A percentile compares a stretch with the other conserved stretches of the same genome.
phyloP scores from a whole-genome alignment of 2,329 filamentous ascomycete species.

The Exophiala sideris region DNA sequence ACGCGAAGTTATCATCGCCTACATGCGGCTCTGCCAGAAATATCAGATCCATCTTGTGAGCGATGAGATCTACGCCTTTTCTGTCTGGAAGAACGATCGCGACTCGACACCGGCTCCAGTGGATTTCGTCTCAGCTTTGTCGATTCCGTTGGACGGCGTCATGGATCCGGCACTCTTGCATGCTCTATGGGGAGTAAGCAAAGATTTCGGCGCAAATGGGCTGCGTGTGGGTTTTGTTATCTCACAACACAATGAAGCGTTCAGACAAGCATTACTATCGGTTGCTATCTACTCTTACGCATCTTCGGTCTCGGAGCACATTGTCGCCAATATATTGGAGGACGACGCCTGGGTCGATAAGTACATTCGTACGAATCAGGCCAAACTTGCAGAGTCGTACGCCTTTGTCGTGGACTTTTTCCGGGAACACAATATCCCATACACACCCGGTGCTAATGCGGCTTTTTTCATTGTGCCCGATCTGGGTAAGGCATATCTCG shows the following conservation, averaged over 20 bases:
- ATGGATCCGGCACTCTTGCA: conserved; percentile 53
- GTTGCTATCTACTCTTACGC: conserved; percentile 48
- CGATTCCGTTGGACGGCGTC: conserved; percentile 42
- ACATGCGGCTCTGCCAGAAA: conserved; percentile 50
- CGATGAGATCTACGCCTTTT: conserved; percentile 60
- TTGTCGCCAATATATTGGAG: conserved; percentile 41
- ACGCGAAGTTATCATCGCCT: conserved; percentile 37
- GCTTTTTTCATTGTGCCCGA: conserved; percentile 58
- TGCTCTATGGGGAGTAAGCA: conserved; percentile 47
- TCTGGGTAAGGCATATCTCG: conserved; percentile 35
- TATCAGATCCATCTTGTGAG: conserved; percentile 53
- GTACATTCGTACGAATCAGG: conserved; percentile 46
- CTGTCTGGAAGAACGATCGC: conserved; percentile 45
- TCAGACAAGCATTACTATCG: conserved; percentile 40
- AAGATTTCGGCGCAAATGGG: conserved; percentile 58
- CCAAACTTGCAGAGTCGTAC: conserved; percentile 41
- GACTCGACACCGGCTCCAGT: conserved; percentile 28
- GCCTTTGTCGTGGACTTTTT: conserved; percentile 39
- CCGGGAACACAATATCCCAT: conserved; percentile 43
- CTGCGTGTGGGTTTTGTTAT: conserved; percentile 52
- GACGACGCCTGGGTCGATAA: conserved; percentile 43
- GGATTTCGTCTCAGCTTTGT: conserved; percentile 47
- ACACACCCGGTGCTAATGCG: conserved; percentile 50
- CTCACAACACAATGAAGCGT: conserved; percentile 43
- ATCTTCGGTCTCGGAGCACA: conserved; percentile 45